A percentile compares a stretch with the other conserved stretches of the same genome.
phyloP scores from a whole-genome alignment of 306 rosid species.

The Castanea crenata region DNA sequence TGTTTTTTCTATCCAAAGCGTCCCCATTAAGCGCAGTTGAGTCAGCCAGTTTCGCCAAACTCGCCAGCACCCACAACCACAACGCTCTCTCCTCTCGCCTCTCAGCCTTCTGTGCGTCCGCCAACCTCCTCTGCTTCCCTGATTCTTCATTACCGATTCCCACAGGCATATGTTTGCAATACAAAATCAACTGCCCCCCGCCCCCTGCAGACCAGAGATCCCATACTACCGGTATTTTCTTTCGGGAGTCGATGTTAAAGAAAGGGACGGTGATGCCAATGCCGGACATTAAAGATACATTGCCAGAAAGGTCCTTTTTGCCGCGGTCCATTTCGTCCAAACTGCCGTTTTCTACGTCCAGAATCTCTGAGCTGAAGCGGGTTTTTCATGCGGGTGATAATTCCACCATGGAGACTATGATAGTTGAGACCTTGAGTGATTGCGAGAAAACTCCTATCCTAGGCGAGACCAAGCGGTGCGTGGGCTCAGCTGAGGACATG shows the following conservation, averaged over 20 bases:
- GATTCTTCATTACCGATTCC: not conserved
- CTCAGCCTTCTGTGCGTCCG: conserved; percentile 78
- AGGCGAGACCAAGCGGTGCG: conserved; percentile 92
- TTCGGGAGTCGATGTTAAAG: conserved; percentile 71
- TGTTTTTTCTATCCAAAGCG: conserved; percentile 65
- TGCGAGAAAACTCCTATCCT: conserved; percentile 68
- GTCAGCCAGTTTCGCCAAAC: conserved; percentile 59
- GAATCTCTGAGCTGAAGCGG: conserved; percentile 47
- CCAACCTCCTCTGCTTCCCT: conserved; percentile 74
- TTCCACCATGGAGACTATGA: conserved; percentile 75
- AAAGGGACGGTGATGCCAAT: conserved; percentile 73
- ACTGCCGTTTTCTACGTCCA: conserved; percentile 74
- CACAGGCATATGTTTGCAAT: no score
- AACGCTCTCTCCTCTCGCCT: conserved; percentile 53
- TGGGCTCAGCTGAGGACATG: conserved; percentile 62
- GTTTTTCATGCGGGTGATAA: conserved; percentile 72
- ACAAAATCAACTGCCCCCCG: no score
- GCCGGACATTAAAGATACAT: conserved; percentile 80
- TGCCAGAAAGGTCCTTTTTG: conserved; percentile 88
- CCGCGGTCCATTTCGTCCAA: conserved; percentile 72
- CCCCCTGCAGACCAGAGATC: no score
- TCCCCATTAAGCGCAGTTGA: conserved; percentile 70
- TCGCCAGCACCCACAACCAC: conserved; percentile 36
- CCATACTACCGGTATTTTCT: conserved; percentile 65
- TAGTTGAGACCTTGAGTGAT: conserved; percentile 49